Percentiles rank a stretch among this genome's conserved stretches.
Evolutionary conservation across 768 basidiomycete genomes (phyloP).

Genomic region (Xerocomellus amylosporus): DNA sequence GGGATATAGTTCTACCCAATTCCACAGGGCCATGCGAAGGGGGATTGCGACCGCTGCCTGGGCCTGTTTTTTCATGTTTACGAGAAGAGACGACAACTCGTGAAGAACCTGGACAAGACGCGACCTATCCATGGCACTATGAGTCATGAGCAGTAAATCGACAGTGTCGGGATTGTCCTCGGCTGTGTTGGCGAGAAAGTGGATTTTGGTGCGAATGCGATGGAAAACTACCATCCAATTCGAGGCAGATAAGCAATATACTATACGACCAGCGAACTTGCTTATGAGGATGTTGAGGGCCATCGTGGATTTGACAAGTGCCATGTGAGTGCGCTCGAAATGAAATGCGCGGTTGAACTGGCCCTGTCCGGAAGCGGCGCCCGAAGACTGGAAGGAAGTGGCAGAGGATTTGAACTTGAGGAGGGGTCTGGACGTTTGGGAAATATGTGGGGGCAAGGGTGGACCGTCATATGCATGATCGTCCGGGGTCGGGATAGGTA

Average conservation of each 20-base stretch:
- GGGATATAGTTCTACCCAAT: constrained; percentile 81
- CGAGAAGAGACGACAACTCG: constrained; percentile 77
- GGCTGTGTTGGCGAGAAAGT: constrained; percentile 50
- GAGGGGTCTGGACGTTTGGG: constrained; percentile 32
- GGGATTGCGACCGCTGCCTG: constrained; percentile 70
- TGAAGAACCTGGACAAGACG: constrained; percentile 71
- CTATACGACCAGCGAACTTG: constrained; percentile 72
- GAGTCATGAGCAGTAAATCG: constrained; percentile 76
- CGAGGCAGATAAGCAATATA: constrained; percentile 83
- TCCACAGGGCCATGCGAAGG: constrained; percentile 81
- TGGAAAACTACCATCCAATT: constrained; percentile 81
- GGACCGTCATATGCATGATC: constrained; percentile 19
- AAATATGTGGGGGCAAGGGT: constrained; percentile 42
- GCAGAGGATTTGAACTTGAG: constrained; percentile 37
- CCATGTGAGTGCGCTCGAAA: constrained; percentile 65
- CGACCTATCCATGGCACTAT: constrained; percentile 67
- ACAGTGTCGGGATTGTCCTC: constrained; percentile 63
- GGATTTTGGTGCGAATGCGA: constrained; percentile 68
- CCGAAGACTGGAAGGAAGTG: constrained; percentile 41
- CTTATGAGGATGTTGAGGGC: constrained; percentile 62
- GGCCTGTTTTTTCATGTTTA: constrained; percentile 75
- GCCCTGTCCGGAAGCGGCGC: constrained; percentile 28
- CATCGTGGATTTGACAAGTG: constrained; percentile 51
- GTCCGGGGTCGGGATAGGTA: constrained; percentile 26
- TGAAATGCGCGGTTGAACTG: constrained; percentile 28